Evolutionary conservation across 2,329 filamentous ascomycete genomes (phyloP).

Genomic region (Pyrenochaeta sp.): DNA sequence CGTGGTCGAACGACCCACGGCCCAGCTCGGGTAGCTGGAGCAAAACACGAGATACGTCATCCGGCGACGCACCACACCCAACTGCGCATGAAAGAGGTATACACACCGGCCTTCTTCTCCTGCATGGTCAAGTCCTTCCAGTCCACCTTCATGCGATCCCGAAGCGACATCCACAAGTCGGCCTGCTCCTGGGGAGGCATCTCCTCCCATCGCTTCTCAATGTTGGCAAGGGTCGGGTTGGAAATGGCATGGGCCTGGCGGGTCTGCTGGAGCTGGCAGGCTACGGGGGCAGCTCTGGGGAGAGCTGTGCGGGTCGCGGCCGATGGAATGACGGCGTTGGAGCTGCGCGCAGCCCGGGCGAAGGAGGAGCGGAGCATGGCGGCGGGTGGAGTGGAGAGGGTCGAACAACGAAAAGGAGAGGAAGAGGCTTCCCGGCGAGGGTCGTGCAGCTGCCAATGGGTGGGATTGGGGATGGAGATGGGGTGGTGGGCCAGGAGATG

Average conservation of each 20-base stretch:
- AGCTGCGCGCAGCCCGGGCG: conserved; percentile 47
- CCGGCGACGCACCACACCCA: conserved; percentile 21
- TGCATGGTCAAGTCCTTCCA: conserved; percentile 94
- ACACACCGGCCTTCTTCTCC: conserved; percentile 99
- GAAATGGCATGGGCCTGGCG: conserved; percentile 89
- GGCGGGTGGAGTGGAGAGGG: conserved; percentile 49
- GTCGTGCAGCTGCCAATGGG: conserved; percentile 47
- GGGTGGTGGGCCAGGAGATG: conserved; percentile 28
- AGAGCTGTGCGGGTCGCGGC: conserved; percentile 44
- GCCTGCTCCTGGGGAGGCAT: conserved; percentile 99
- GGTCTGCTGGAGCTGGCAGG: conserved; percentile 58
- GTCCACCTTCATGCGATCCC: conserved; percentile 98
- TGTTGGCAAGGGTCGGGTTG: conserved; percentile 95
- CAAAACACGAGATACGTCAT: conserved; percentile 40
- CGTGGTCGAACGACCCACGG: conserved; percentile 20
- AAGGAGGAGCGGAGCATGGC: conserved; percentile 51
- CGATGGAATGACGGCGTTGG: conserved; percentile 44
- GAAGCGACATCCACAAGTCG: conserved; percentile 96
- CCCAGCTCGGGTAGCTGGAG: conserved; percentile 26
- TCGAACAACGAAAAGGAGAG: conserved; percentile 42
- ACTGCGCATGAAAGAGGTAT: conserved; percentile 18
- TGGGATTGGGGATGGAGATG: conserved; percentile 43
- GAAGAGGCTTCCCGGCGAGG: conserved; percentile 44
- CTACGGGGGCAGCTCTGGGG: conserved; percentile 44
- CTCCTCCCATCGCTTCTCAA: conserved; percentile 98